These are phyloP conservation scores for Botrytis cinerea DNA, from an alignment of 2,329 filamentous ascomycete genomes.

Conservation along the genomic window DNA sequence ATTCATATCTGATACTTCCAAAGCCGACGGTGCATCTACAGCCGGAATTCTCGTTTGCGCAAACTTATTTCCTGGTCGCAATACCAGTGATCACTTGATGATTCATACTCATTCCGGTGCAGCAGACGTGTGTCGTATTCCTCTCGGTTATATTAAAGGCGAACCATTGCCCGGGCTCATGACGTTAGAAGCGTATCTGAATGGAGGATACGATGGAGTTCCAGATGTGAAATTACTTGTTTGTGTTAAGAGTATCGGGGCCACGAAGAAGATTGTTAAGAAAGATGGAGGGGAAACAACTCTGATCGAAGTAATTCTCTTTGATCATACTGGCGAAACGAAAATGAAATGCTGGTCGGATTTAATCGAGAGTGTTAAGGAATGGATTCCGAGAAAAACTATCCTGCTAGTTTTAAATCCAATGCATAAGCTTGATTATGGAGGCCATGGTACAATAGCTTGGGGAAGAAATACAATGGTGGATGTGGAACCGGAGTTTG, in stretches of 20 bases:
- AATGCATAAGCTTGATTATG: conserved; percentile 31
- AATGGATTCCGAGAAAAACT: conserved; percentile 51
- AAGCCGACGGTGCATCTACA: conserved; percentile 45
- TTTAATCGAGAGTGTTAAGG: conserved; percentile 47
- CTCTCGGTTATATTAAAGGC: conserved; percentile 47
- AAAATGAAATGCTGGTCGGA: conserved; percentile 57
- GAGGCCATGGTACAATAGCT: conserved; percentile 38
- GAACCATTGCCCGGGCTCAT: conserved; percentile 51
- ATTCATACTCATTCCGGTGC: conserved; percentile 52
- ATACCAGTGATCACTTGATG: conserved; percentile 55
- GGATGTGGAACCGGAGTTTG: conserved; percentile 56
- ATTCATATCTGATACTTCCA: conserved; percentile 52
- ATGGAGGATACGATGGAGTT: conserved; percentile 54
- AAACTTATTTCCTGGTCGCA: conserved; percentile 59
- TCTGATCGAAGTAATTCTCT: conserved; percentile 53
- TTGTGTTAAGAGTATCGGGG: conserved; percentile 58
- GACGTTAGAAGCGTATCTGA: conserved; percentile 56
- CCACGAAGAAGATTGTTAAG: conserved; percentile 52
- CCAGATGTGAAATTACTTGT: conserved; percentile 54
- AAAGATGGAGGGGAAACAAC: conserved; percentile 50
- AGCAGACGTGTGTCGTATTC: conserved; percentile 48
- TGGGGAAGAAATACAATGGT: conserved; percentile 50
- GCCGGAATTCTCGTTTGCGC: conserved; percentile 46
- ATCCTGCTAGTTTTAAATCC: conserved; percentile 51
- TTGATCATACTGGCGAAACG: conserved; percentile 58